A percentile compares a stretch with the other conserved stretches of the same genome.
Conservation (phyloP, 805 yeast species). For the Myxozyma sirexii region DNA sequence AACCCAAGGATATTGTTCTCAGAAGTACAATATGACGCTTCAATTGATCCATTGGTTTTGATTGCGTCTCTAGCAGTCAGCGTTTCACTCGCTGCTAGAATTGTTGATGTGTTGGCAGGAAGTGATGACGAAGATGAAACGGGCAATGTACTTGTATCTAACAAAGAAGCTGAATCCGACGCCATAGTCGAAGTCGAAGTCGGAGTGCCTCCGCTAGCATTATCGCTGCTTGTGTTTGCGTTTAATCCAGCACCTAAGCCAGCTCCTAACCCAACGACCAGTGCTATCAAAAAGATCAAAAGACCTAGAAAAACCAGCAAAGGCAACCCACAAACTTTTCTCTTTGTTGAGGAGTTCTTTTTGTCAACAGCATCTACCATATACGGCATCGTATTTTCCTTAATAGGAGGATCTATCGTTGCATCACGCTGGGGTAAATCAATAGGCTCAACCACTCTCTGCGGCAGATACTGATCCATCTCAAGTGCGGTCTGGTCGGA, state of each 20-base stretch:
- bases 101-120: neutral
- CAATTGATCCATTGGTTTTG: neutral
- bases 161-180: neutral
- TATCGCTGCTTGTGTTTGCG: neutral
- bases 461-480: neutral
- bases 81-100: neutral
- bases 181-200: neutral
- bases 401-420: neutral
- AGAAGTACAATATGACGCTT: conserved; percentile 2
- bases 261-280: conserved; percentile 10
- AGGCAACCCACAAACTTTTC: neutral
- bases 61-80: neutral
- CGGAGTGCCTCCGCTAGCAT: neutral
- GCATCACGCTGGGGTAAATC: neutral
- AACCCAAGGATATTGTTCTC: neutral
- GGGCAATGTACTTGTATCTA: neutral
- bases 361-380: neutral
- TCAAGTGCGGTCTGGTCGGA: neutral
- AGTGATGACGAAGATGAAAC: neutral
- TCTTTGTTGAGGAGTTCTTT: neutral
- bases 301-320: neutral
- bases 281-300: neutral
- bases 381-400: neutral
- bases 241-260: conserved; percentile 10
- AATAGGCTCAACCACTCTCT: neutral